Evolutionary conservation across 2,329 filamentous ascomycete species (phyloP).

Genomic region (Verticillium albo-atrum): DNA sequence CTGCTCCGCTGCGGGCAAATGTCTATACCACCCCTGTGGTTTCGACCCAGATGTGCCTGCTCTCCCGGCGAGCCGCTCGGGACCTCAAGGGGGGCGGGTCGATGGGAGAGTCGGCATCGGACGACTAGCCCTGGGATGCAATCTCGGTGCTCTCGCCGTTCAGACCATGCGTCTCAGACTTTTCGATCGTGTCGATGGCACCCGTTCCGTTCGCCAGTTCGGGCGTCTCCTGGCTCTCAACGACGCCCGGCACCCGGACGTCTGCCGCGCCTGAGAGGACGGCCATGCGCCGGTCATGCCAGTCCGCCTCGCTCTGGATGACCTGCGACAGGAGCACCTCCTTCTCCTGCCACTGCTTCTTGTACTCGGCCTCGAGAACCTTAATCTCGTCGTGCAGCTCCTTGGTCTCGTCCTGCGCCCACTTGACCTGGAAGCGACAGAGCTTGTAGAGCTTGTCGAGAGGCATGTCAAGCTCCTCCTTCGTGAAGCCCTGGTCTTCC

Average conservation of each 20-base stretch:
- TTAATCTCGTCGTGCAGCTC: constrained; percentile 61
- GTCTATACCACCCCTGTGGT: neutral
- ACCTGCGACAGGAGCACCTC: constrained; percentile 74
- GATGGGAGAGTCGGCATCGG: neutral
- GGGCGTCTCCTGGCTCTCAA: constrained; percentile 16
- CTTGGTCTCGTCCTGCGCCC: constrained; percentile 65
- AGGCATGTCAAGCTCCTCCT: constrained; percentile 58
- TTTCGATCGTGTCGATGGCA: neutral
- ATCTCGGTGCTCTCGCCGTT: neutral
- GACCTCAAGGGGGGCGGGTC: neutral
- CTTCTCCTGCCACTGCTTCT: constrained; percentile 74
- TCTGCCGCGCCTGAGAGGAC: constrained; percentile 46
- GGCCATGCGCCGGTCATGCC: constrained; percentile 53
- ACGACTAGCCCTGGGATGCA: neutral
- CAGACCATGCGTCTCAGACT: neutral
- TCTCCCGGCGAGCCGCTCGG: neutral
- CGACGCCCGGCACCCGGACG: constrained; percentile 32
- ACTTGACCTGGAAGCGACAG: constrained; percentile 66
- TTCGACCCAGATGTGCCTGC: neutral
- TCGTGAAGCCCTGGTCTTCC: constrained; percentile 58
- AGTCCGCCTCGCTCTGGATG: constrained; percentile 61
- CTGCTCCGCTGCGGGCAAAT: neutral
- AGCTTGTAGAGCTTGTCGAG: constrained; percentile 60
- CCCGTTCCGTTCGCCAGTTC: neutral
- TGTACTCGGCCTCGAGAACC: constrained; percentile 60